Conservation (phyloP, 1,284 basidiomycete genomes). For the Cutaneotrichosporon cavernicola region DNA sequence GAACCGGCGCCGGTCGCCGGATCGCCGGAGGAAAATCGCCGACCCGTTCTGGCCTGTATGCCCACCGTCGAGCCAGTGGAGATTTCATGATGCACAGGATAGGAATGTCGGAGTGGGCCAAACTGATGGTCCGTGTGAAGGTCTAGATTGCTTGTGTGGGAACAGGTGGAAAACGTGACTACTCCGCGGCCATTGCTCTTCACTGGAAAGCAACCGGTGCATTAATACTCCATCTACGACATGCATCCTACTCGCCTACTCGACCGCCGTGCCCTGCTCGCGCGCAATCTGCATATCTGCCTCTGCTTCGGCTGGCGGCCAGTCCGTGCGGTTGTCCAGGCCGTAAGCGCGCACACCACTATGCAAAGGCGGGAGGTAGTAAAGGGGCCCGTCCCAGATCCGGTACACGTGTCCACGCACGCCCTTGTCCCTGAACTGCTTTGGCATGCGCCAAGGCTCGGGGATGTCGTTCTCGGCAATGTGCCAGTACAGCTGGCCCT, state of each 20-base stretch:
- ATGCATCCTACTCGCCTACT: neutral
- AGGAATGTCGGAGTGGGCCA: too few relatives aligned
- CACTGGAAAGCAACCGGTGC: too few relatives aligned
- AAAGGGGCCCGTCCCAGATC: conserved; percentile 51
- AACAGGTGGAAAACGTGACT: too few relatives aligned
- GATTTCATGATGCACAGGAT: too few relatives aligned
- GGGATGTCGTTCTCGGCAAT: conserved; percentile 66
- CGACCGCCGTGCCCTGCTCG: conserved; percentile 5
- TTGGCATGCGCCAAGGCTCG: conserved; percentile 52
- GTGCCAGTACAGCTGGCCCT: conserved; percentile 65
- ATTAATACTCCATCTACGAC: neutral
- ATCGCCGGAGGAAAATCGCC: too few relatives aligned
- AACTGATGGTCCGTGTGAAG: too few relatives aligned
- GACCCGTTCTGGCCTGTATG: too few relatives aligned
- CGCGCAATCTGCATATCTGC: conserved; percentile 1
- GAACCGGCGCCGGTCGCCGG: too few relatives aligned
- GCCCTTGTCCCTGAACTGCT: conserved; percentile 45
- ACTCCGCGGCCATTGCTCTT: too few relatives aligned
- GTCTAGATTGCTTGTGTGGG: too few relatives aligned
- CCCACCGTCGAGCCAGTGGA: too few relatives aligned
- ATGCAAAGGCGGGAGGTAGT: conserved; percentile 47
- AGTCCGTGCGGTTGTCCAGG: conserved; percentile 23
- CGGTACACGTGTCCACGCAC: conserved; percentile 25
- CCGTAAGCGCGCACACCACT: conserved; percentile 40
- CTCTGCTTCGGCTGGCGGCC: conserved; percentile 14